A percentile compares a stretch with the other conserved stretches of the same genome.
Conservation (phyloP, 306 rosid species). For the Gleditsia sinensis region DNA sequence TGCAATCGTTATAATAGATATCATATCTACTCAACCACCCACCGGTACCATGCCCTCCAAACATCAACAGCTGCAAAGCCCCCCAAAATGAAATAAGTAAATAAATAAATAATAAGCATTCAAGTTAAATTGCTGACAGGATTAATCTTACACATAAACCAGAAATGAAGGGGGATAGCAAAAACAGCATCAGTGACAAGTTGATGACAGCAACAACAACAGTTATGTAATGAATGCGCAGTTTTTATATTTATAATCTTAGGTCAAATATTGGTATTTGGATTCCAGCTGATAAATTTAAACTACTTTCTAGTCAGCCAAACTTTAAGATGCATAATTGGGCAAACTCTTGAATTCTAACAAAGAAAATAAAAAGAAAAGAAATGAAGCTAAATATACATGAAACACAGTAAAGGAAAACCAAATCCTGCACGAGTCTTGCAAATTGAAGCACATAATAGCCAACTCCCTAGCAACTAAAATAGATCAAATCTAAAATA, state of each 20-base stretch:
- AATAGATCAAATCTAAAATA: conserved; percentile 3
- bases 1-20: conserved; percentile 84
- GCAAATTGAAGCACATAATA: not conserved
- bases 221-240: not conserved
- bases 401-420: not conserved
- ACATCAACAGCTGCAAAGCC: conserved; percentile 73
- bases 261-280: not conserved
- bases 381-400: not conserved
- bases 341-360: not conserved
- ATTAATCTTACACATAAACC: conserved; percentile 17
- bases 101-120: conserved; percentile 31
- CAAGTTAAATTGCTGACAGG: not conserved
- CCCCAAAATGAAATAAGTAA: conserved; percentile 19
- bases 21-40: conserved; percentile 99
- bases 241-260: not conserved
- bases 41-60: conserved; percentile 99
- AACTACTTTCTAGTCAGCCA: not conserved
- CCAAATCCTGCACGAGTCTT: not conserved
- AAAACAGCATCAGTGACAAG: conserved; percentile 16
- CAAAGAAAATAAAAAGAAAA: not conserved
- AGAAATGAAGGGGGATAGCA: not conserved
- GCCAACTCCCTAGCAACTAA: not conserved
- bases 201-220: conserved; percentile 11
- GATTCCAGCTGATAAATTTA: not conserved
- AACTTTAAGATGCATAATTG: not conserved